Base-by-base conservation (phyloP, 139 green algal genomes). In the Micractinium conductrix region DNA sequence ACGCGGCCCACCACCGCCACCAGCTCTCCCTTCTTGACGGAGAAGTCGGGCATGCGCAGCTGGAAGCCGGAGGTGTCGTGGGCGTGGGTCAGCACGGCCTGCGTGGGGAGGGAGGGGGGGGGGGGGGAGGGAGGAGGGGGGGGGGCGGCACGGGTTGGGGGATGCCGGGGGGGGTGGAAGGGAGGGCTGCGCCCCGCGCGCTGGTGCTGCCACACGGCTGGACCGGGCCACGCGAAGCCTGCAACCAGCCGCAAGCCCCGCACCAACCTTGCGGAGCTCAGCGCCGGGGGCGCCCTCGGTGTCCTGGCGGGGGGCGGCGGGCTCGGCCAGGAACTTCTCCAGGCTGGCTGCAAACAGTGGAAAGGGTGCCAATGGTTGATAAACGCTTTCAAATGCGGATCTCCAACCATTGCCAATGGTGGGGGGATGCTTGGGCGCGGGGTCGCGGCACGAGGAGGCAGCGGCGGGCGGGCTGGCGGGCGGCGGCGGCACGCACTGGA, bases 1-100 rank as follows among this genome's bases (percentile, higher is more conserved):
- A 96, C 95, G 35, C 87, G 84, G 74, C 95, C 95, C 33, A 98
- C 93, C 3, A 98, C 81, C 7, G 84, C 87, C 40, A 93, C 90
- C 69, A 96, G 89, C 84, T 93, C 79, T 48, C 94, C 94, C 0
- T 91, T 87, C 28, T 30, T 16, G n/a, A 86, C 89, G 26, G 70
- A 48, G 22, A 97, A 84, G 40, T 90, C 90, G 30, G 96, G 80
- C 69, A 87, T 79, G 16, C 60, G 50, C 60, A 97, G 87, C 72
- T 70, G 79, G 68, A 81, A 91, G 73, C 83, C 71, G 35, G 58
- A 80, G 58, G 87, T 84, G 53, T 85, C 48, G 26, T 30, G 85
- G n/a, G 73, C 55, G 90, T 93, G 90, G 78, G 86, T 88, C 75
- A 92, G 90, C 33, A 91, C 79, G n/a, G 84, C 86, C 42, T 89